Base-by-base conservation (phyloP, 352 stramenopile species). In the Globisporangium irregulare region DNA sequence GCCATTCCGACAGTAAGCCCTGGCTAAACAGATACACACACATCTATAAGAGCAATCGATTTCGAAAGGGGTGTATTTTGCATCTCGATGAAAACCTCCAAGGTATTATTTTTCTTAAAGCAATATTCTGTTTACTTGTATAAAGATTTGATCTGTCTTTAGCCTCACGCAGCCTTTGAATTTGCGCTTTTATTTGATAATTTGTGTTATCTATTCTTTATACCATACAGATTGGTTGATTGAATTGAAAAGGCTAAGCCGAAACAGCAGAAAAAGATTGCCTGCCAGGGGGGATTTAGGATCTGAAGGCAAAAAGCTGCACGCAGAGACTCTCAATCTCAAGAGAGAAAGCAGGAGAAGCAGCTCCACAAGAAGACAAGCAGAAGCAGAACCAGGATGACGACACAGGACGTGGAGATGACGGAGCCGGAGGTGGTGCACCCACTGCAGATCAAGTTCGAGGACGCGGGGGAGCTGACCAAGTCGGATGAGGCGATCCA, bases 361-460 rank as follows among this genome's bases (percentile, higher is more conserved):
- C 56, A 32, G 27, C 27, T 32, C 27, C 27, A 32, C 27, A 32
- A 32, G 27, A 32, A 32, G 27, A 32, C 27, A 14, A 22, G 4
- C 56, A 32, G 27, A 50, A 56, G 51, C 53, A 29, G 27, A 50
- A 56, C 38, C 53, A 29, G n/a, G 50, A 68, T n/a, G 24, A 59
- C 8, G 50, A 58, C 57, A 50, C 75, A 76, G 56, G 87, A 95
- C 76, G 81, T 92, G 62, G 83, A 93, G 72, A 93, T 93, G 87
- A 69, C 77, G 46, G 87, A 91, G 62, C 59, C 69, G 5, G 78
- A 92, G 76, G 74, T 80, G 59, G 64, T 79, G 68, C 87, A 95
- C 75, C 77, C 82, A 68, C 78, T 95, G 67, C 83, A 94, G 76
- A 70, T 76, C 62, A 75, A 88, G 72, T 86, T 95, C 59, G 87